Base-by-base conservation (phyloP, 768 basidiomycete genomes). In the Leccinellum rugosiceps region DNA sequence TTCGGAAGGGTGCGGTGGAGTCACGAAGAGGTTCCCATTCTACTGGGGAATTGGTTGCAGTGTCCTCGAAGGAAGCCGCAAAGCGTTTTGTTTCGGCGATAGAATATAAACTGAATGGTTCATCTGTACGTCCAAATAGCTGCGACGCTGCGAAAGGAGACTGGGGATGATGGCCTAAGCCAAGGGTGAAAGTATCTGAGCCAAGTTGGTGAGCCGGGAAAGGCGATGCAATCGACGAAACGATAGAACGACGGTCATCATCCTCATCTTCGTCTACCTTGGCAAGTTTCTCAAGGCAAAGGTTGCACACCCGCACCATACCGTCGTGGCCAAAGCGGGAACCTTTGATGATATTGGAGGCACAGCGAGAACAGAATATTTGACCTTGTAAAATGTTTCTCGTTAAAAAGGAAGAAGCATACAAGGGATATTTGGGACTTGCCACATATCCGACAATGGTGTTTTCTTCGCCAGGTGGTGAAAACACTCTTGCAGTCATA, bases 381-480 rank as follows among this genome's bases (percentile, higher is more conserved):
- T 97, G 95, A 31, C 95, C 95, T 90, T 90, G 59, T 43, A 48
- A 58, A 30, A n/a, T 45, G 3, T 62, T 11, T 10, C 19, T 19
- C 10, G n/a, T 19, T 19, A 43, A 43, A 48, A 51, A 32, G 44
- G 35, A 21, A 6, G 3, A 32, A 43, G 10, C 31, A 23, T 28
- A 19, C 4, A 28, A 57, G 35, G 15, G 31, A 28, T 17, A 45
- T 35, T 47, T 19, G 11, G 17, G 52, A 73, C 81, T 55, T 67
- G 89, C 94, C 94, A 68, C 97, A 98, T 72, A 98, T 94, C 13
- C 97, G 85, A 74, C 97, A 99, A 69, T 99, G 97, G 66, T 99
- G 97, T 72, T 95, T 97, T 61, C 97, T 78, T 52, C 95, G 76
- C 92, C 93, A 98, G 2, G 94, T 83, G 0, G 93, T 92, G 74